phyloP scores from a whole-genome alignment of 352 stramenopile genomes.

The Phytopythium delawarense region DNA sequence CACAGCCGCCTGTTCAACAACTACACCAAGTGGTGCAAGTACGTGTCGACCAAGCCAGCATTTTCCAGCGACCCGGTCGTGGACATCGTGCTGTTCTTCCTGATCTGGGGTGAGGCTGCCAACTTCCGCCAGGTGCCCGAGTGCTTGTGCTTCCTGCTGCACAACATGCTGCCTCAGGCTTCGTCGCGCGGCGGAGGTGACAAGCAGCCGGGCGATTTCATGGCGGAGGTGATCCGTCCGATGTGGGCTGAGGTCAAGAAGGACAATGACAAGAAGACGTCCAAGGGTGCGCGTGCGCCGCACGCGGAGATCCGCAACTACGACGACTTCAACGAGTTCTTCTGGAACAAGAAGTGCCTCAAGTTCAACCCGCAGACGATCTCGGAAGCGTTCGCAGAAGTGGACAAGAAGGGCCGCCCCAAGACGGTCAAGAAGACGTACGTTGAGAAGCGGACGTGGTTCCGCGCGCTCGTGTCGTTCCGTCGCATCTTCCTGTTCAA shows the following conservation, averaged over 20 bases:
- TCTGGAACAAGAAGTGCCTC: conserved; percentile 85
- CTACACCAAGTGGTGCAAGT: conserved; percentile 89
- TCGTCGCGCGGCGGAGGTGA: conserved; percentile 44
- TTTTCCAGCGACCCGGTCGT: conserved; percentile 78
- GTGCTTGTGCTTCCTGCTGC: conserved; percentile 75
- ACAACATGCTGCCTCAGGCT: conserved; percentile 71
- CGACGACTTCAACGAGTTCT: conserved; percentile 89
- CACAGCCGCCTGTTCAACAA: conserved; percentile 77
- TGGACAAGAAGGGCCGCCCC: conserved; percentile 78
- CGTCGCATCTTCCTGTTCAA: conserved; percentile 84
- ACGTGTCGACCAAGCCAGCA: conserved; percentile 71
- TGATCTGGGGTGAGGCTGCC: conserved; percentile 82
- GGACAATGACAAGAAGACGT: conserved; percentile 88
- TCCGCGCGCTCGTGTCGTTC: conserved; percentile 73
- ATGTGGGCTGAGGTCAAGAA: conserved; percentile 84
- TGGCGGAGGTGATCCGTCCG: conserved; percentile 70
- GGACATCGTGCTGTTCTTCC: conserved; percentile 79
- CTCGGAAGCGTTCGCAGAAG: conserved; percentile 57
- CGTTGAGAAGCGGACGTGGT: conserved; percentile 73
- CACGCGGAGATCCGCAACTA: conserved; percentile 84
- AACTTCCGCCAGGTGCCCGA: conserved; percentile 84
- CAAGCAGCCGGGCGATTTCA: conserved; percentile 60
- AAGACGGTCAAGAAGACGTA: conserved; percentile 87
- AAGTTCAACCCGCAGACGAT: conserved; percentile 73
- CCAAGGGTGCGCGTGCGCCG: conserved; percentile 61